Conservation (phyloP, 2,329 filamentous ascomycete species). For the Ceratocystis destructans region DNA sequence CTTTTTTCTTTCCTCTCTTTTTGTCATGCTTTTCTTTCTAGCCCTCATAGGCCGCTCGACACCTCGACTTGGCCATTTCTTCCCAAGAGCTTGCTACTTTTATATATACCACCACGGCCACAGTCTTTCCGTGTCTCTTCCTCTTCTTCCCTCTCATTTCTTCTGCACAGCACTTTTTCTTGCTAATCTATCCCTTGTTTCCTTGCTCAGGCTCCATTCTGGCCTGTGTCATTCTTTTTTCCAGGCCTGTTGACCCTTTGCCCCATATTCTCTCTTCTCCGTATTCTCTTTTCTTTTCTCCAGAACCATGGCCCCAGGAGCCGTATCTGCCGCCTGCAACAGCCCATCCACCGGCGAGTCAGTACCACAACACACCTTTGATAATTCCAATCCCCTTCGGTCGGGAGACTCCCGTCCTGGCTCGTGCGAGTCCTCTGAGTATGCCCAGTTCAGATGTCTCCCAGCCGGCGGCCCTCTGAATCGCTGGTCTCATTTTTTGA, state of each 20-base stretch:
- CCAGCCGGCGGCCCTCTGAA: constrained; percentile 52
- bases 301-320: constrained; percentile 3
- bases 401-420: neutral
- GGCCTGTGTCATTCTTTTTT: neutral
- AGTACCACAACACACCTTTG: neutral
- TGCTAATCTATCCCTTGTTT: neutral
- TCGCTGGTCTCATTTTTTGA: constrained; percentile 71
- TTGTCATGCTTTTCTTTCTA: neutral
- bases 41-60: neutral
- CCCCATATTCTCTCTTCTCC: neutral
- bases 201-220: constrained; percentile 7
- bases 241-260: neutral
- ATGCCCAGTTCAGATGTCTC: constrained; percentile 39
- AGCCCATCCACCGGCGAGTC: neutral
- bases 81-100: neutral
- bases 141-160: neutral
- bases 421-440: constrained; percentile 27
- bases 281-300: neutral
- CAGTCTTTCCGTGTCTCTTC: neutral
- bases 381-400: neutral
- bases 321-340: constrained; percentile 1
- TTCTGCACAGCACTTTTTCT: neutral
- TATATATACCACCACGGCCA: neutral
- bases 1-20: neutral
- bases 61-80: neutral